Evolutionary conservation across 306 rosid species (phyloP).

Genomic region (Medicago ruthenica): DNA sequence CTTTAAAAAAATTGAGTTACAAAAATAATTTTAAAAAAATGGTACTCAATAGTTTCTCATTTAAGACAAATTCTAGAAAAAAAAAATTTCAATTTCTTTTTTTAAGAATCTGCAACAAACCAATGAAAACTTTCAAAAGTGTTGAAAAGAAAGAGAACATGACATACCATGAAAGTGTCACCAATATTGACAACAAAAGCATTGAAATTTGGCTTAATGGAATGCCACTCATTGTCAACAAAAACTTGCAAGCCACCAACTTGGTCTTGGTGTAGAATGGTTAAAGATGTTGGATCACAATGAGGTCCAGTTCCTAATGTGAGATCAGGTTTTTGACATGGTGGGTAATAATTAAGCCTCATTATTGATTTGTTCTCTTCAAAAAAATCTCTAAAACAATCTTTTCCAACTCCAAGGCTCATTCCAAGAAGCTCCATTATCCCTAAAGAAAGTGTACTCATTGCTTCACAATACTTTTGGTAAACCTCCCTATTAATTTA

Average conservation of each 20-base stretch:
- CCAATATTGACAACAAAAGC: conserved; percentile 97
- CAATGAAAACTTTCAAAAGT: no score
- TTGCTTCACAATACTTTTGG: conserved; percentile 80
- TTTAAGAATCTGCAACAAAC: no score
- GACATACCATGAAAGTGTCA: conserved; percentile 90
- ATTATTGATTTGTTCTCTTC: conserved; percentile 82
- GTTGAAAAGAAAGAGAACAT: background rate
- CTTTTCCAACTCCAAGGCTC: conserved; percentile 77
- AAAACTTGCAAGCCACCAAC: conserved; percentile 91
- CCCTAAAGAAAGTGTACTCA: conserved; percentile 86
- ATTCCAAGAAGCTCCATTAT: conserved; percentile 94
- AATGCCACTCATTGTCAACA: conserved; percentile 83
- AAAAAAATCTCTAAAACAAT: conserved; percentile 69
- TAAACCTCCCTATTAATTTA: conserved; percentile 57
- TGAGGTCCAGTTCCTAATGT: conserved; percentile 98
- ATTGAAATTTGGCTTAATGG: conserved; percentile 74
- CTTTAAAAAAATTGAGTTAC: no score
- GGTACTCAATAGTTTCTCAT: no score
- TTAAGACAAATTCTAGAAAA: no score
- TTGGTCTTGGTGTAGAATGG: conserved; percentile 93
- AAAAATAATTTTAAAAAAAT: no score
- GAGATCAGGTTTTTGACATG: conserved; percentile 84
- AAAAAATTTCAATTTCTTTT: no score
- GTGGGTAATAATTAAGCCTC: conserved; percentile 95
- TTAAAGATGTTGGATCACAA: conserved; percentile 93